phyloP scores from a whole-genome alignment of 2,329 filamentous ascomycete genomes.

The Aspergillus calidoustus region DNA sequence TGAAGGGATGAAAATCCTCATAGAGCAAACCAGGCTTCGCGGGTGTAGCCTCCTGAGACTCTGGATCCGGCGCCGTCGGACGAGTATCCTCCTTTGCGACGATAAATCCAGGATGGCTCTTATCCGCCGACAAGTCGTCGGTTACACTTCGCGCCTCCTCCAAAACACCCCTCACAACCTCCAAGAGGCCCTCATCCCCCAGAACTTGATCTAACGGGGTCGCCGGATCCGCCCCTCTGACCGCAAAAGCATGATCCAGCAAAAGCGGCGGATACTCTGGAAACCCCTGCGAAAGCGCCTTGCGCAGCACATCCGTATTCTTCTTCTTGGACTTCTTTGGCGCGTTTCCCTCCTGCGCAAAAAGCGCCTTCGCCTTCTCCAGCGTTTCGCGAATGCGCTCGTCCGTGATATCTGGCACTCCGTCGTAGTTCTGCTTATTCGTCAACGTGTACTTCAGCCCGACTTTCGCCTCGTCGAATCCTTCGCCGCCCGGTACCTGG shows the following conservation, averaged over 20 bases:
- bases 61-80: conserved; percentile 37
- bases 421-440: conserved; percentile 80
- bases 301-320: conserved; percentile 74
- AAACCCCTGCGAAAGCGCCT: conserved; percentile 80
- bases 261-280: conserved; percentile 87
- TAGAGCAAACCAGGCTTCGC: conserved; percentile 65
- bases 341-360: conserved; percentile 41
- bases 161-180: conserved; percentile 70
- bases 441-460: conserved; percentile 80
- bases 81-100: conserved; percentile 67
- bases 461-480: conserved; percentile 79
- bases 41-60: conserved; percentile 41
- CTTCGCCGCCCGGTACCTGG: conserved; percentile 77
- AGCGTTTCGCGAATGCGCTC: conserved; percentile 74
- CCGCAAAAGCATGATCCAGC: conserved; percentile 80
- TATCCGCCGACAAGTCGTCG: conserved; percentile 67
- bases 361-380: conserved; percentile 60
- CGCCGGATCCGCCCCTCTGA: conserved; percentile 70
- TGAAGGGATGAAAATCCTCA: conserved; percentile 94
- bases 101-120: conserved; percentile 80
- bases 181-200: conserved; percentile 65
- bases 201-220: conserved; percentile 72
- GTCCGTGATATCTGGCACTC: conserved; percentile 73
- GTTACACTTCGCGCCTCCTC: conserved; percentile 72
- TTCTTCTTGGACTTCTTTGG: conserved; percentile 75